Evolutionary conservation across 2,329 filamentous ascomycete species (phyloP).

Genomic region (Penicillium sp.): DNA sequence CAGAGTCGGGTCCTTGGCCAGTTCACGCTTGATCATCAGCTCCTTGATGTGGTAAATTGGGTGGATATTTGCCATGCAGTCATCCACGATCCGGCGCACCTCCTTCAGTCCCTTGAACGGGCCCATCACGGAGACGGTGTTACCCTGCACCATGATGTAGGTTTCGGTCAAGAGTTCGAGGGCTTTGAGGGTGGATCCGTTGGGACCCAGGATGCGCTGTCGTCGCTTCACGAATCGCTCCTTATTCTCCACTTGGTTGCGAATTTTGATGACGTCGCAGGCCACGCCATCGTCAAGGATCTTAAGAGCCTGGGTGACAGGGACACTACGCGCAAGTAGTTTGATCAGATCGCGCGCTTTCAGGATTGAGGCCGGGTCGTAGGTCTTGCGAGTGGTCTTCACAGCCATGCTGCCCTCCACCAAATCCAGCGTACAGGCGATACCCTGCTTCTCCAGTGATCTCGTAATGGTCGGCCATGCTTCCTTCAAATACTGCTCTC

Average conservation of each 20-base stretch:
- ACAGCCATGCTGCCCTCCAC: slow-evolving; percentile 97
- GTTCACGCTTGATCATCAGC: slow-evolving; percentile 89
- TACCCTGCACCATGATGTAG: slow-evolving; percentile 95
- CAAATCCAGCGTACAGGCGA: slow-evolving; percentile 90
- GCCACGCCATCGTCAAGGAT: slow-evolving; percentile 91
- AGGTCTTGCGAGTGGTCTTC: slow-evolving; percentile 90
- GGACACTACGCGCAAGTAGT: slow-evolving; percentile 85
- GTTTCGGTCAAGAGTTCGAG: slow-evolving; percentile 88
- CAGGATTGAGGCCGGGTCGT: slow-evolving; percentile 87
- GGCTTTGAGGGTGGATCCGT: slow-evolving; percentile 90
- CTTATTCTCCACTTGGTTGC: slow-evolving; percentile 87
- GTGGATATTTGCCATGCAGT: slow-evolving; percentile 95
- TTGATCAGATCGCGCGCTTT: slow-evolving; percentile 96
- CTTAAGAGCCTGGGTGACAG: slow-evolving; percentile 71
- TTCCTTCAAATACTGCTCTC: slow-evolving; percentile 90
- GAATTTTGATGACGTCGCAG: slow-evolving; percentile 95
- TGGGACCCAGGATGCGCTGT: slow-evolving; percentile 88
- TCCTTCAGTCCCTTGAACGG: slow-evolving; percentile 93
- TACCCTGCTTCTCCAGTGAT: slow-evolving; percentile 81
- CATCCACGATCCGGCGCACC: slow-evolving; percentile 83
- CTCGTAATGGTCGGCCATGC: slow-evolving; percentile 91
- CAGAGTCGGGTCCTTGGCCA: slow-evolving; percentile 85
- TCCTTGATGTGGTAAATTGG: slow-evolving; percentile 93
- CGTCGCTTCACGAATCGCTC: slow-evolving; percentile 94
- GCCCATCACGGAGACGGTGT: slow-evolving; percentile 91